Evolutionary conservation across 2,329 filamentous ascomycete genomes (phyloP).

Genomic region (Sodiomyces alkalinus): DNA sequence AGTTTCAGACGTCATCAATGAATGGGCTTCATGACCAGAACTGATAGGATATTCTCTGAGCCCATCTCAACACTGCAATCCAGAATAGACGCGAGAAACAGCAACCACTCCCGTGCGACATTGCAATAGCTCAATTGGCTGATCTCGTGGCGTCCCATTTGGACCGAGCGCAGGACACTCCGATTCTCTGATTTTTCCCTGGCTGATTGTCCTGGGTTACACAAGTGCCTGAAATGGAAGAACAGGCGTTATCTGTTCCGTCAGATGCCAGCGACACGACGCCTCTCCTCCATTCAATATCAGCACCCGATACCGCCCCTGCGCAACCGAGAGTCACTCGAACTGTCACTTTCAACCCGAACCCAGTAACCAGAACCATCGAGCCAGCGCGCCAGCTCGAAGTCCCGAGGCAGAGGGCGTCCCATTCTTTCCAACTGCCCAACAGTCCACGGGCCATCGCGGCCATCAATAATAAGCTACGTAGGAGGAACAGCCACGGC

Average conservation of each 20-base stretch:
- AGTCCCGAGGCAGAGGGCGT: constrained; percentile 14
- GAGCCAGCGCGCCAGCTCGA: constrained; percentile 32
- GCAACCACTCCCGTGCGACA: neutral
- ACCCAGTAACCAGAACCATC: constrained; percentile 47
- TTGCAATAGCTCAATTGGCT: constrained; percentile 1
- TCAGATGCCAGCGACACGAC: constrained; percentile 15
- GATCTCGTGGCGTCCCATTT: neutral
- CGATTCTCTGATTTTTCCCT: no score
- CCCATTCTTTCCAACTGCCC: constrained; percentile 14
- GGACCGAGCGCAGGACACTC: no score
- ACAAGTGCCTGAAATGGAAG: no score
- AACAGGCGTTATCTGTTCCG: constrained; percentile 6
- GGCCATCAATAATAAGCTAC: constrained; percentile 73
- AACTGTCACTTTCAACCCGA: constrained; percentile 65
- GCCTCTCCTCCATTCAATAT: constrained; percentile 21
- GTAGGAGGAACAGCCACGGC: constrained; percentile 72
- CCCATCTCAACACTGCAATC: no score
- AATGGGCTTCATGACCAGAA: neutral
- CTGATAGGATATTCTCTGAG: neutral
- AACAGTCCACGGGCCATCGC: constrained; percentile 41
- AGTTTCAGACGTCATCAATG: constrained; percentile 4
- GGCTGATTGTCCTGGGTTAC: no score
- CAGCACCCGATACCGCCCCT: constrained; percentile 13
- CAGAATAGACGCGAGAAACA: no score
- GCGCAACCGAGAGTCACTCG: constrained; percentile 30